Percentiles rank a stretch among this genome's conserved stretches.
These are phyloP conservation scores for Suhomyces canberraensis DNA, from an alignment of 805 yeast genomes.

Conservation along the genomic window DNA sequence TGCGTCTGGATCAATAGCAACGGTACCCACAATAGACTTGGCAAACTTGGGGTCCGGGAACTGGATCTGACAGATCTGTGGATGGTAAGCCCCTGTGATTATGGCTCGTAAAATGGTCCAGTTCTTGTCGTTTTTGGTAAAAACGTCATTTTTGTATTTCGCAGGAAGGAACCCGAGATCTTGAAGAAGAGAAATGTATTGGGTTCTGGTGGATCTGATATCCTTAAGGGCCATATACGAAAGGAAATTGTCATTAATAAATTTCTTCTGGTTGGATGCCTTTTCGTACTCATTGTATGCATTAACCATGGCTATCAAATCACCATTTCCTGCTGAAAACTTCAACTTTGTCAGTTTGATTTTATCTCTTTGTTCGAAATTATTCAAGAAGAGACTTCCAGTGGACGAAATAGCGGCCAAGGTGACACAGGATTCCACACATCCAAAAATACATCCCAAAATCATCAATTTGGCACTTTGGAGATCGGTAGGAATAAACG, in stretches of 20 bases:
- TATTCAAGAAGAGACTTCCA: conserved; percentile 69
- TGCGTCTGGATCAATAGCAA: conserved; percentile 85
- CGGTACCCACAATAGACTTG: conserved; percentile 70
- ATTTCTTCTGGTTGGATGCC: conserved; percentile 33
- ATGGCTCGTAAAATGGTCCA: conserved; percentile 58
- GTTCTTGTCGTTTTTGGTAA: conserved; percentile 54
- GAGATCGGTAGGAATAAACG: conserved; percentile 82
- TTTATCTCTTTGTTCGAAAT: conserved; percentile 60
- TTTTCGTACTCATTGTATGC: conserved; percentile 55
- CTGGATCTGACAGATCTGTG: conserved; percentile 77
- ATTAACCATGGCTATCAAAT: conserved; percentile 62
- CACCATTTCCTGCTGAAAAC: conserved; percentile 62
- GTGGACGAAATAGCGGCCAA: conserved; percentile 74
- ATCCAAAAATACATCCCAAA: conserved; percentile 78
- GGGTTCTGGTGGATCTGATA: conserved; percentile 65
- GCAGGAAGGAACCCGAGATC: conserved; percentile 77
- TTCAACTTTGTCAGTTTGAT: conserved; percentile 46
- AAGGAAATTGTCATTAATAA: conserved; percentile 53
- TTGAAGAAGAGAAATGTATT: conserved; percentile 64
- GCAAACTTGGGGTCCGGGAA: conserved; percentile 77
- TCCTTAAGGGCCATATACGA: conserved; percentile 68
- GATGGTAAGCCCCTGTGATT: conserved; percentile 78
- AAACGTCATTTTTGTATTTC: conserved; percentile 32
- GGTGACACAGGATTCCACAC: conserved; percentile 72
- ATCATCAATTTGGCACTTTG: conserved; percentile 80